Base-by-base conservation (phyloP, 2,329 filamentous ascomycete genomes). In the Arthrobotrys megalospora region DNA sequence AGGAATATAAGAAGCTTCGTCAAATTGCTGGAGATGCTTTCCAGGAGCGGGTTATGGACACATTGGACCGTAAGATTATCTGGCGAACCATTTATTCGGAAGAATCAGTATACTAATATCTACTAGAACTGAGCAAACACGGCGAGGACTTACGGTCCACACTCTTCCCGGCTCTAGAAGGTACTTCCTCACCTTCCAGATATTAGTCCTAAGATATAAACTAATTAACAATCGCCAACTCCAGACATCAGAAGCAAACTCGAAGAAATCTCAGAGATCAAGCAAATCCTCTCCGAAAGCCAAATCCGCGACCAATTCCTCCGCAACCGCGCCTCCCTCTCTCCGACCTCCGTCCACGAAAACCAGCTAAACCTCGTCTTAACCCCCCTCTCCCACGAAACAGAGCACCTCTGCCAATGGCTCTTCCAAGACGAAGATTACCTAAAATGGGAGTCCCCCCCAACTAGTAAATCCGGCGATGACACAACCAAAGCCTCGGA, bases 31-130 rank as follows among this genome's bases (percentile, higher is more conserved):
- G 75, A 2, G 75, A 78, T 45, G 75, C 75, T 14, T 78, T 78
- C 43, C 75, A 78, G 38, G 75, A 78, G 21, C 62, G 75, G n/a
- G 75, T 78, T 32, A 78, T 78, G 75, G 75, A 78, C 50, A 64
- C 58, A 41, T 68, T 78, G 75, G 75, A 78, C 38, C 60, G 75
- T 78, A 72, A 52, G 68, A 14, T 52, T 8, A 16, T 32, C 32
- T 16, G 16, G 5, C 6, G 3, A 52, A n/a, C n/a, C 5, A 14
- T 11, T 5, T 50, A 50, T 50, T 12, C 12, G 1, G 1, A 14
- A 3, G 3, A 36, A 38, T 14, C n/a, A 7, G 1, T 21, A 21
- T 38, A 2, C 32, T 55, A 21, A 43, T 64, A 53, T 24, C n/a
- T 3, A 34, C 14, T 16, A 76, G 75, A 68, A 14, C 21, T 78